Conservation (phyloP, 1,139 yeast species). For the Pichia inconspicua region DNA sequence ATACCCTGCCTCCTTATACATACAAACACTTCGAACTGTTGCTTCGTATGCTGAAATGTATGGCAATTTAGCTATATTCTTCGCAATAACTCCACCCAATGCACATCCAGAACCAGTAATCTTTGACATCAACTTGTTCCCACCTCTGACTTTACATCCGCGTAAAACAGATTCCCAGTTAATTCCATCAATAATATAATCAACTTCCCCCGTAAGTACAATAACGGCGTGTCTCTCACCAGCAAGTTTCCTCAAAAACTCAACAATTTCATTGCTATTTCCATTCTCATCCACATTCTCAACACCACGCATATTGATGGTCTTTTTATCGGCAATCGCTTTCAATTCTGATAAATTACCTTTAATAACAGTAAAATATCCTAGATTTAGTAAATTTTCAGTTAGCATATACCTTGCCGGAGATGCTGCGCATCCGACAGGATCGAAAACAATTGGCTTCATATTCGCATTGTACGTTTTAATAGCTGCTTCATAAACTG, state of each 20-base stretch:
- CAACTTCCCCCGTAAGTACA: slow-evolving; percentile 58
- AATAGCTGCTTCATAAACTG: slow-evolving; percentile 46
- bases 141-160: slow-evolving; percentile 41
- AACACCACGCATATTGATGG: slow-evolving; percentile 72
- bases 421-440: slow-evolving; percentile 90
- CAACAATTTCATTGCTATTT: background rate
- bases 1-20: slow-evolving; percentile 62
- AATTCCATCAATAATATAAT: slow-evolving; percentile 40
- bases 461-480: slow-evolving; percentile 48
- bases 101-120: slow-evolving; percentile 92
- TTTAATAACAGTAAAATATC: slow-evolving; percentile 65
- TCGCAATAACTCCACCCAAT: slow-evolving; percentile 65
- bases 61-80: slow-evolving; percentile 45
- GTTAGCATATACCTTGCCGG: slow-evolving; percentile 45
- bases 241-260: slow-evolving; percentile 36
- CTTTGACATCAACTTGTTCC: slow-evolving; percentile 57
- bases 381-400: slow-evolving; percentile 43
- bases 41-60: slow-evolving; percentile 38
- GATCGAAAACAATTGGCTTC: slow-evolving; percentile 72
- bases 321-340: slow-evolving; percentile 34
- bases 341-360: slow-evolving; percentile 84
- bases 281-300: slow-evolving; percentile 36
- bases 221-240: slow-evolving; percentile 51
- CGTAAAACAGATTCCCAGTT: slow-evolving; percentile 24
- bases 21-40: slow-evolving; percentile 48